Conservation (phyloP, 2,329 filamentous ascomycete species). For the Penicillium hordei region DNA sequence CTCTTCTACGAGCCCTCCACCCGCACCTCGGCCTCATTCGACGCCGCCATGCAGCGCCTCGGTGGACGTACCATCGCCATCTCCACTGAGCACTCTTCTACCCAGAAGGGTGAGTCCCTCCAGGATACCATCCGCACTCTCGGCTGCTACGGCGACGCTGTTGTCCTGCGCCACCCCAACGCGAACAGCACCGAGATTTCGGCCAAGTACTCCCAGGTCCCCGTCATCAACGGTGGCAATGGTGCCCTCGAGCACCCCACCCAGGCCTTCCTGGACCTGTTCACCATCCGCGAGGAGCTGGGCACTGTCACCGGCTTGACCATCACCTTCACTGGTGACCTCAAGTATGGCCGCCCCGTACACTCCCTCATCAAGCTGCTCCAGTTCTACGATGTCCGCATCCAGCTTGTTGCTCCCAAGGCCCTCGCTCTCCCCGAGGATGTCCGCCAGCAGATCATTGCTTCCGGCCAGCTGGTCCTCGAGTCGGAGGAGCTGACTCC, state of each 20-base stretch:
- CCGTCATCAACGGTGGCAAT: slow-evolving; percentile 96
- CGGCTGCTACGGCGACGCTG: slow-evolving; percentile 88
- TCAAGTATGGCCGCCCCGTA: slow-evolving; percentile 89
- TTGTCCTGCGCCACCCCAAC: slow-evolving; percentile 92
- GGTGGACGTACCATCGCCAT: slow-evolving; percentile 83
- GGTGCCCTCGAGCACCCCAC: slow-evolving; percentile 95
- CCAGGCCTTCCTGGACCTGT: slow-evolving; percentile 94
- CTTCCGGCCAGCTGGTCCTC: slow-evolving; percentile 71
- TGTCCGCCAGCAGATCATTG: slow-evolving; percentile 69
- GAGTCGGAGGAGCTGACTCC: slow-evolving; percentile 79
- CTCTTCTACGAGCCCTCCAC: slow-evolving; percentile 99
- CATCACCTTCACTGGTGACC: slow-evolving; percentile 92
- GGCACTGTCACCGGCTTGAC: slow-evolving; percentile 93
- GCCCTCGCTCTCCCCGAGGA: slow-evolving; percentile 73
- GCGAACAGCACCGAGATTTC: slow-evolving; percentile 78
- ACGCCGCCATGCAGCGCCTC: slow-evolving; percentile 96
- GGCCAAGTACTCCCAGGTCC: slow-evolving; percentile 82
- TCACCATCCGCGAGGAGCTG: slow-evolving; percentile 96
- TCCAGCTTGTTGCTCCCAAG: slow-evolving; percentile 86
- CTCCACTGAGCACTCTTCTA: slow-evolving; percentile 79
- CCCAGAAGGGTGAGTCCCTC: slow-evolving; percentile 89
- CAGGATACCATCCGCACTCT: slow-evolving; percentile 93
- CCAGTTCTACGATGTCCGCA: slow-evolving; percentile 89
- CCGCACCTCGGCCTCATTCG: slow-evolving; percentile 90
- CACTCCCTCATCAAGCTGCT: slow-evolving; percentile 94